phyloP scores from a whole-genome alignment of 2,329 filamentous ascomycete genomes.

The Drechmeria coniospora region DNA sequence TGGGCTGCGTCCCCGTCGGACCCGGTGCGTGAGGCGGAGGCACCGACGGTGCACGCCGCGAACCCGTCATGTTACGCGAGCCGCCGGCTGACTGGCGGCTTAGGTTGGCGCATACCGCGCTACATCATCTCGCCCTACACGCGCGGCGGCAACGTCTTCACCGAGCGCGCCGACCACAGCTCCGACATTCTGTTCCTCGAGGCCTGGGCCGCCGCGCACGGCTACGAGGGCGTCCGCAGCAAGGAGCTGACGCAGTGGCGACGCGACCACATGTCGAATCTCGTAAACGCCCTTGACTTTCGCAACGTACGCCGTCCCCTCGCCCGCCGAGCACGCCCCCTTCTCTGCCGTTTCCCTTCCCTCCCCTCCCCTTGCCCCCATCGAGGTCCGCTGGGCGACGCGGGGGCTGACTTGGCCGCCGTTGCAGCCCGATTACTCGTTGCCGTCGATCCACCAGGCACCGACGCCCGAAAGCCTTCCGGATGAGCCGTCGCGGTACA shows the following conservation, averaged over 20 bases:
- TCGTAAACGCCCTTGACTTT: slow-evolving; percentile 22
- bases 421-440: slow-evolving; percentile 5
- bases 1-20: slow-evolving; percentile 10
- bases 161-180: slow-evolving; percentile 35
- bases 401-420: not conserved
- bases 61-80: not conserved
- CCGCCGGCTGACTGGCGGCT: not conserved
- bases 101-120: slow-evolving; percentile 30
- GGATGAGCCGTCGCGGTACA: slow-evolving; percentile 2
- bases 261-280: slow-evolving; percentile 13
- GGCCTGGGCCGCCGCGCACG: slow-evolving; percentile 20
- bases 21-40: slow-evolving; percentile 9
- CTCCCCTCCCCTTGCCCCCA: too few relatives aligned
- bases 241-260: slow-evolving; percentile 12
- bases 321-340: too few relatives aligned
- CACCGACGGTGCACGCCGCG: not conserved
- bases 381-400: too few relatives aligned
- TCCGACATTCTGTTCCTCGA: slow-evolving; percentile 38
- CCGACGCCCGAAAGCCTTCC: slow-evolving; percentile 3
- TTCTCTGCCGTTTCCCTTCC: too few relatives aligned
- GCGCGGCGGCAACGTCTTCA: slow-evolving; percentile 35
- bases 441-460: slow-evolving; percentile 2
- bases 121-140: slow-evolving; percentile 40
- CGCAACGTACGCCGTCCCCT: slow-evolving; percentile 19
- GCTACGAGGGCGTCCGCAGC: slow-evolving; percentile 17